Base-by-base conservation (phyloP, 129 eudicot species). In the Glebionis coronaria region DNA sequence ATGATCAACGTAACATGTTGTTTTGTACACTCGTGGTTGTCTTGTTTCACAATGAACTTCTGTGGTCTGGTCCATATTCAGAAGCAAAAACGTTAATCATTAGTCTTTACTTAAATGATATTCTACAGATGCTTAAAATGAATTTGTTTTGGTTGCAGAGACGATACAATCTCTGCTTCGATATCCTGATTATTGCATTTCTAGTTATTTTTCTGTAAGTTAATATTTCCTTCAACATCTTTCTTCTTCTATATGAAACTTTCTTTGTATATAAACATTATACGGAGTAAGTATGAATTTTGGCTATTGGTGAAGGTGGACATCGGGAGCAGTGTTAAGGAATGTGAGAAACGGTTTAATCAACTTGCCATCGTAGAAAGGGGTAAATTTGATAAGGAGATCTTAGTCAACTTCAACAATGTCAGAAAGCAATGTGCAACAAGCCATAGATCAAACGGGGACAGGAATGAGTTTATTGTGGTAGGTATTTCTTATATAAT, bases 121-220 rank as follows among this genome's bases (percentile, higher is more conserved):
- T 9, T 16, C 25, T 14, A 21, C 3, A 29, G 12, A 60, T 31
- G 25, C 35, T 25, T 29, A 29, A 29, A 2, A 29, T 60, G 5
- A n/a, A n/a, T 51, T 5, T 28, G 58, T 67, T 27, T 53, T 53
- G 38, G 38, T 29, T 69, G 44, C 64, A 55, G 73, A 69, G 73
- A 9, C 63, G 55, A 20, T 38, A 55, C 38, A 11, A 31, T 62
- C 73, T 68, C 73, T 68, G 3, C 73, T 68, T 53, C 53, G 52
- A 20, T 63, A 53, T 56, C 42, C 54, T 49, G 66, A 49, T 72
- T 61, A 49, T 35, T 72, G 51, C 53, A 35, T 72, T 2, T 46
- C 35, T 35, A 47, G 50, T 61, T 71, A 70, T 46, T 59, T 67
- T 3, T 70, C 58, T 16, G 76, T 71, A 60, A 45, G 76, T 60